These are phyloP conservation scores for Solanum sejunctum DNA, from an alignment of 257 asterid genomes.

Conservation along the genomic window DNA sequence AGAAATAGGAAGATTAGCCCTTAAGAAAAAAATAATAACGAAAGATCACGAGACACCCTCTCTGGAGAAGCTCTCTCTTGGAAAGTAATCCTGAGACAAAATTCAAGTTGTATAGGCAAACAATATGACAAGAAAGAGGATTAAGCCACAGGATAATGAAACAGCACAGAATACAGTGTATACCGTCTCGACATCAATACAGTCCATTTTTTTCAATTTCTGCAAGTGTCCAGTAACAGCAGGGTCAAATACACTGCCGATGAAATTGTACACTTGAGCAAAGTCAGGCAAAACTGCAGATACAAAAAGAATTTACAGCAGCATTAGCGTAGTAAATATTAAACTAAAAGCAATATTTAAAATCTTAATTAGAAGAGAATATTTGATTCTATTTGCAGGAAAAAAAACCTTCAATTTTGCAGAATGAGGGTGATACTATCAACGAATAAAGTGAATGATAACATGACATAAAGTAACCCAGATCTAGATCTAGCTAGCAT, in stretches of 20 bases:
- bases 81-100: neutral
- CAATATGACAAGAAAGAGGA: neutral
- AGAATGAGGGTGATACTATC: neutral
- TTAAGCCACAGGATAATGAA: neutral
- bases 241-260: conserved; percentile 92
- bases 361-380: neutral
- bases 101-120: neutral
- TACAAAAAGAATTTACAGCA: conserved; percentile 1
- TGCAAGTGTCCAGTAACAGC: conserved; percentile 60
- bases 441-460: neutral
- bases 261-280: conserved; percentile 79
- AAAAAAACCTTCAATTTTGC: neutral
- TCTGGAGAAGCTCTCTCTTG: neutral
- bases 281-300: conserved; percentile 91
- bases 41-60: neutral
- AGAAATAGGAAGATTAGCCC: neutral
- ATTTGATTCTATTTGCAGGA: neutral
- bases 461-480: neutral
- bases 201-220: conserved; percentile 78
- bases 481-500: neutral
- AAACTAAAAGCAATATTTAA: neutral
- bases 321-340: neutral
- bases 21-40: neutral
- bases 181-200: conserved; percentile 93
- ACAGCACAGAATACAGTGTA: conserved; percentile 17